Evolutionary conservation across 139 green algal species (phyloP).

Genomic region (Coelastrella sp.): DNA sequence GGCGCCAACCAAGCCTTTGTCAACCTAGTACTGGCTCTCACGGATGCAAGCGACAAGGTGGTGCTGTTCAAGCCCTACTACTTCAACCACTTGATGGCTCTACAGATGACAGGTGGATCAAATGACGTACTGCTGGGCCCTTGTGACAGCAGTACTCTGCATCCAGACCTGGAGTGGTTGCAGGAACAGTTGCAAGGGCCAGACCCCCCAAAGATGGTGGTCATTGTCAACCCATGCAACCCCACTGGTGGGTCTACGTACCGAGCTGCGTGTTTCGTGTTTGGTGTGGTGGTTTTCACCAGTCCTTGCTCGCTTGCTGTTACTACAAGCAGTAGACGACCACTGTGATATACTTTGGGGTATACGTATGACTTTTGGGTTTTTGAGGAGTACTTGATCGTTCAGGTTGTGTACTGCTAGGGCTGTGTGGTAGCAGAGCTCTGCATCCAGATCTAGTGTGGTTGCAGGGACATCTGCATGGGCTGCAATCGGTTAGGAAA

Average conservation of each 20-base stretch:
- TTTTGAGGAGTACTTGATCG: not conserved
- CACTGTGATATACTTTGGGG: too few relatives aligned
- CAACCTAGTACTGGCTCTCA: conserved; percentile 88
- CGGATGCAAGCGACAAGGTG: conserved; percentile 75
- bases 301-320: not conserved
- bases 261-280: not conserved
- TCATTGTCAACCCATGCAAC: conserved; percentile 84
- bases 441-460: conserved; percentile 64
- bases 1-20: conserved; percentile 88
- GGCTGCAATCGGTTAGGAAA: conserved; percentile 56
- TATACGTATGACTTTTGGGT: too few relatives aligned
- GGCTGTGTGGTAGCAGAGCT: not conserved
- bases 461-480: conserved; percentile 61
- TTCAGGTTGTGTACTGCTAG: conserved; percentile 17
- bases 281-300: not conserved
- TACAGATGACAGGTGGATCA: conserved; percentile 78
- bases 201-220: conserved; percentile 70
- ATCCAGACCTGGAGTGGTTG: conserved; percentile 64
- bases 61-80: conserved; percentile 96
- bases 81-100: conserved; percentile 93
- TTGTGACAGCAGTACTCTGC: conserved; percentile 40
- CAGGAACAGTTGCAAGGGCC: conserved; percentile 59
- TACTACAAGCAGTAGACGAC: not conserved
- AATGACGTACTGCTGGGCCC: conserved; percentile 15
- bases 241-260: conserved; percentile 73